These are phyloP conservation scores for Calonectria pseudoreteaudii DNA, from an alignment of 2,329 filamentous ascomycete genomes.

Conservation along the genomic window DNA sequence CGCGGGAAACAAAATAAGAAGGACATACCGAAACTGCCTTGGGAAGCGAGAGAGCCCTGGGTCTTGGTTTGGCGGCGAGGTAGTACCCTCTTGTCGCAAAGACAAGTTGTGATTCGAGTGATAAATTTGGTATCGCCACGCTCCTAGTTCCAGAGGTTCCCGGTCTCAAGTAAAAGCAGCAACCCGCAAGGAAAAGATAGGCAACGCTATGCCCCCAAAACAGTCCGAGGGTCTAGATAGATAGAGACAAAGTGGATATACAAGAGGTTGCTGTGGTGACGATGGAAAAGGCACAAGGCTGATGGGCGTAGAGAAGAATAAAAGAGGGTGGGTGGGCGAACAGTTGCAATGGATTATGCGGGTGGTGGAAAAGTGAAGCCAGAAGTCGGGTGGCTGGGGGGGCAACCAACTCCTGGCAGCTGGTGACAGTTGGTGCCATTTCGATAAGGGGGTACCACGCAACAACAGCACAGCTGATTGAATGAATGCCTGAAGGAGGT, in stretches of 20 bases:
- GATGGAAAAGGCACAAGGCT: not conserved
- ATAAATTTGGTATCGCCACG: not conserved
- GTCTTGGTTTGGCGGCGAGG: not conserved
- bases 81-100: not conserved
- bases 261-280: conserved; percentile 12
- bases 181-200: not conserved
- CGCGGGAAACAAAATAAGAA: not conserved
- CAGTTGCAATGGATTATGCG: not conserved
- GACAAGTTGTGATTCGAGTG: not conserved
- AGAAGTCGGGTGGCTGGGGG: conserved; percentile 43
- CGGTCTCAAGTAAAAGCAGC: not conserved
- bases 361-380: conserved; percentile 3
- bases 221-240: not conserved
- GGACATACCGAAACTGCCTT: not conserved
- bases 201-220: not conserved
- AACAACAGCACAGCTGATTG: not conserved
- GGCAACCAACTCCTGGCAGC: conserved; percentile 12
- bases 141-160: not conserved
- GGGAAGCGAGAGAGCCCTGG: not conserved
- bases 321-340: not conserved
- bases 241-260: not conserved
- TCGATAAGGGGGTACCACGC: conserved; percentile 39
- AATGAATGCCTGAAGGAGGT: not conserved
- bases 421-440: conserved; percentile 36
- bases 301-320: not conserved